These are phyloP conservation scores for Glomus cerebriforme DNA, from an alignment of 192 early-diverging fungal genomes.

Conservation along the genomic window DNA sequence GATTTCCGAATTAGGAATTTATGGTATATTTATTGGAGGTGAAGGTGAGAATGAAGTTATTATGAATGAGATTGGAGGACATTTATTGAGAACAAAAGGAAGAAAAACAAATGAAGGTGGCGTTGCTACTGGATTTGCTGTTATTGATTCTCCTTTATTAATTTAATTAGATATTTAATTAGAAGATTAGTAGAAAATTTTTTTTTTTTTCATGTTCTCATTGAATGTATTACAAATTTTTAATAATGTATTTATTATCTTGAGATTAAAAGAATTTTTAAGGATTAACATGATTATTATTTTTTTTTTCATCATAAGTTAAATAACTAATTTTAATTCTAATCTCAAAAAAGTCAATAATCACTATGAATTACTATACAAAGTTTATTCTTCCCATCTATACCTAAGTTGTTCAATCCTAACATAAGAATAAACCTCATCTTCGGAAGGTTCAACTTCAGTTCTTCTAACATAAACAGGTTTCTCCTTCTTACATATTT, in stretches of 20 bases:
- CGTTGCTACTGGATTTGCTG: constrained; percentile 93
- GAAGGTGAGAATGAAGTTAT: constrained; percentile 51
- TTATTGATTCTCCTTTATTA: constrained; percentile 84
- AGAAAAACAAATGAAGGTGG: constrained; percentile 89
- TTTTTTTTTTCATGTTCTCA: background rate
- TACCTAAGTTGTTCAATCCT: background rate
- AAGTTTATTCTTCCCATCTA: background rate
- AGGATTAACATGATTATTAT: no score
- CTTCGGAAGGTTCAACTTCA: background rate
- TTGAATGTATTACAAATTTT: no score
- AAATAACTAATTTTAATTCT: no score
- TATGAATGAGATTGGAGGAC: constrained; percentile 80
- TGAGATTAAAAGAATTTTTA: no score
- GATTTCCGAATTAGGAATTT: constrained; percentile 92
- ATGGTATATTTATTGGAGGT: constrained; percentile 81
- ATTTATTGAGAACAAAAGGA: constrained; percentile 91
- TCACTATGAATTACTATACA: no score
- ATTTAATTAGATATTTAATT: constrained; percentile 41
- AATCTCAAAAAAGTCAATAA: no score
- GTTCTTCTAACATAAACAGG: background rate
- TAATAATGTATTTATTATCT: no score
- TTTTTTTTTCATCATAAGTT: no score
- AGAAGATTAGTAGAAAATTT: background rate
- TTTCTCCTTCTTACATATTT: background rate
- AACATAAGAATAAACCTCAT: background rate